Evolutionary conservation across 2,329 filamentous ascomycete species (phyloP), one percentile per base, ranked within the genome.

Genomic region (Epichloe sylvatica): DNA sequence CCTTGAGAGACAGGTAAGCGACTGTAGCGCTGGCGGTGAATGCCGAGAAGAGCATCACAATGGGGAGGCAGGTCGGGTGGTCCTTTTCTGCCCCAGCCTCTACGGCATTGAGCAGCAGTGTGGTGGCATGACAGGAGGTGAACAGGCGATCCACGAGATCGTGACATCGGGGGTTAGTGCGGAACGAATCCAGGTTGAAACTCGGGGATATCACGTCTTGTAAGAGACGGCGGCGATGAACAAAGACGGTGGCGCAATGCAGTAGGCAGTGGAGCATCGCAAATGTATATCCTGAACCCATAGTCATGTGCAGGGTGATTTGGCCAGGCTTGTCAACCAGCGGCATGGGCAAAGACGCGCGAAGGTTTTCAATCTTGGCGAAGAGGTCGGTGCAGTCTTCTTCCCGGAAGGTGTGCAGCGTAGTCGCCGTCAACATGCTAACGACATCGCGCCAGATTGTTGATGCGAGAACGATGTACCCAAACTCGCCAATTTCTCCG

Each of bases 391-490:
- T 60, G 57, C 76, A 79, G 38, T 73, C 69, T 13, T 74, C 70
- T 55, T 80, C 76, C 2, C 71, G 74, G 53, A 78, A 80, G 50
- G 67, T 74, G 2, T 70, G 64, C 3, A 74, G 63, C 1, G 71
- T 71, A 0, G 71, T 74, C 0, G 70, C 74, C 37, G 76, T 79
- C 55, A 81, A 71, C 75, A 80, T 79, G 57, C 75, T 73, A 25
- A 81, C 75, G 0, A 78, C 76, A 51, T 78, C 77, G 49, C 77
- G 76, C 77, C 77, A 81, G 48, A 77, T 75, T 58, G 76, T 76
- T 19, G 76, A 75, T 5, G 77, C 76, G 51, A 79, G 65, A 4
- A 80, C 76, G 51, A 81, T 80, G 60, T 79, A 75, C 12, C 76
- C 77, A 52, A 79, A 80, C 59, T 81, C 77, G 57, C 77, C 77